A percentile compares a stretch with the other conserved stretches of the same genome.
These are phyloP conservation scores for Lactarius indigo DNA, from an alignment of 768 basidiomycete species.

Conservation along the genomic window DNA sequence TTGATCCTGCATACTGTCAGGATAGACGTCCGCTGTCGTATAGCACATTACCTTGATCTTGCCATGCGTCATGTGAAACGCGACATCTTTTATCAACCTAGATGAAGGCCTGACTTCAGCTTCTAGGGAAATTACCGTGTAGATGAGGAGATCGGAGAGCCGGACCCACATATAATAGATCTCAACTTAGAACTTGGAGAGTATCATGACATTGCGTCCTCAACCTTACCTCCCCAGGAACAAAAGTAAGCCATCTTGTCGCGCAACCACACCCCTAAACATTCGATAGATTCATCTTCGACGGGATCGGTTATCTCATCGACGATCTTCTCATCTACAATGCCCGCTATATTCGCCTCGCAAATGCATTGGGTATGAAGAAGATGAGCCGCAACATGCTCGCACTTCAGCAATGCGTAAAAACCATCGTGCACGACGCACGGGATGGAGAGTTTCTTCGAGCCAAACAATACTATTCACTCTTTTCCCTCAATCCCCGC, in stretches of 20 bases:
- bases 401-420: conserved; percentile 88
- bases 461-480: conserved; percentile 74
- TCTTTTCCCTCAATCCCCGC: conserved; percentile 72
- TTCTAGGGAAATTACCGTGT: conserved; percentile 79
- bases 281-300: conserved; percentile 71
- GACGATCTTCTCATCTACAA: conserved; percentile 77
- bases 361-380: conserved; percentile 73
- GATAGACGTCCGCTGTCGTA: conserved; percentile 82
- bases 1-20: conserved; percentile 85
- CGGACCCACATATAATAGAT: conserved; percentile 85
- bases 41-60: conserved; percentile 61
- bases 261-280: conserved; percentile 20
- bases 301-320: conserved; percentile 80
- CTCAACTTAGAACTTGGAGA: conserved; percentile 76
- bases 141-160: conserved; percentile 82
- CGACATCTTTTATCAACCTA: no score
- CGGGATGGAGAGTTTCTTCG: conserved; percentile 68
- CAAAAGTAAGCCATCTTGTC: conserved; percentile 49
- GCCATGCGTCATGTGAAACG: conserved; percentile 55
- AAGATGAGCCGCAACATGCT: conserved; percentile 88
- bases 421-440: conserved; percentile 61
- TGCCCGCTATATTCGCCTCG: conserved; percentile 63
- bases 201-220: conserved; percentile 66
- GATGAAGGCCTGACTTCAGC: conserved; percentile 4
- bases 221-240: conserved; percentile 59